Percentiles rank a stretch among this genome's conserved stretches.
Conservation (phyloP, 2,329 filamentous ascomycete genomes). For the Ceratocystis colombiana region DNA sequence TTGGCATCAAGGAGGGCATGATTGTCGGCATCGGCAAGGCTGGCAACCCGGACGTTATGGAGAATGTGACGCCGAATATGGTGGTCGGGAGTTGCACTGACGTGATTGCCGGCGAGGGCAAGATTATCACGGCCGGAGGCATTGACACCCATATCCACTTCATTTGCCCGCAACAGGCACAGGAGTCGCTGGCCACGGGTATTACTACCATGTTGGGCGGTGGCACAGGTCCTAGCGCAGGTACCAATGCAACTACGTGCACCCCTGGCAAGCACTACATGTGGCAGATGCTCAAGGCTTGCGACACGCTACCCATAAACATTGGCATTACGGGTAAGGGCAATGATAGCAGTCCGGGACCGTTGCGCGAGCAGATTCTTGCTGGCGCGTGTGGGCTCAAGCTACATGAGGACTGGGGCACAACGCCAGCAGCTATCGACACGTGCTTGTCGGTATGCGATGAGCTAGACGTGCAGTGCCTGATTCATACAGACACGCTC, state of each 20-base stretch:
- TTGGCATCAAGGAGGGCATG: slow-evolving; percentile 77
- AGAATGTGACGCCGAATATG: slow-evolving; percentile 67
- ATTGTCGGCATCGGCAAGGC: slow-evolving; percentile 90
- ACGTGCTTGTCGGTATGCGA: slow-evolving; percentile 77
- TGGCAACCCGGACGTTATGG: slow-evolving; percentile 95
- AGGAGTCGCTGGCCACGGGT: slow-evolving; percentile 73
- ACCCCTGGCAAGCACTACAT: slow-evolving; percentile 78
- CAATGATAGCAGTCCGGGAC: slow-evolving; percentile 63
- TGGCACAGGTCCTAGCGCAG: slow-evolving; percentile 83
- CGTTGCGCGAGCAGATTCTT: slow-evolving; percentile 66
- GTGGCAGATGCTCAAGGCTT: slow-evolving; percentile 80
- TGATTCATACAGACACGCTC: slow-evolving; percentile 91
- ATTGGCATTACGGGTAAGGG: slow-evolving; percentile 88
- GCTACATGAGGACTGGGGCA: slow-evolving; percentile 93
- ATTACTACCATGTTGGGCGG: slow-evolving; percentile 87
- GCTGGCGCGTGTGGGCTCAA: slow-evolving; percentile 88
- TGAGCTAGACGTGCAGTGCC: slow-evolving; percentile 80
- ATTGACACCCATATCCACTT: slow-evolving; percentile 88
- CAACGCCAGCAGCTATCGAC: slow-evolving; percentile 83
- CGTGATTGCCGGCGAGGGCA: slow-evolving; percentile 80
- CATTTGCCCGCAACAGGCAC: slow-evolving; percentile 85
- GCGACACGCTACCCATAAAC: slow-evolving; percentile 72
- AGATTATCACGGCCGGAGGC: slow-evolving; percentile 83
- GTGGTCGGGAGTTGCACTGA: slow-evolving; percentile 82
- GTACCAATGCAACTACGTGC: slow-evolving; percentile 85